Evolutionary conservation across 1,284 basidiomycete genomes (phyloP), one percentile per base, ranked within the genome.

Genomic region (Melampsora larici-populina): DNA sequence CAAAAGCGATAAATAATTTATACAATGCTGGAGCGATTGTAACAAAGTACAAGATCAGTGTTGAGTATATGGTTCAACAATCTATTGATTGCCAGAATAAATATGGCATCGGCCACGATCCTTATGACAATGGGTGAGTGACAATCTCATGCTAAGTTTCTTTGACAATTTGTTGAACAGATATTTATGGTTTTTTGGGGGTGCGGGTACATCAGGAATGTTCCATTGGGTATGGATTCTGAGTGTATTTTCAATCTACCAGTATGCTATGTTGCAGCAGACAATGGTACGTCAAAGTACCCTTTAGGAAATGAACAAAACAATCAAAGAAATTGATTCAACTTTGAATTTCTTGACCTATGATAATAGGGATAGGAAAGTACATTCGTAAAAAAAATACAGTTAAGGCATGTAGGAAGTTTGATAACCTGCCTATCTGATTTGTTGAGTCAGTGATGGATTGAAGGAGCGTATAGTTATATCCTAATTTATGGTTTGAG

Each of bases 191-290:
- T 36, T 36, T 36, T 36, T 36, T 36, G 36, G 36, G 36, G 36
- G 36, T 9, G n/a, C 36, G 36, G 2, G 24, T 21, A 55, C 5
- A 26, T 48, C 48, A 71, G 70, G 58, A 29, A 17, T 46, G 40
- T 72, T 24, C 70, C 70, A 43, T 24, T 40, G 43, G 60, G 60
- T 49, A 40, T 72, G 29, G 60, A 72, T 72, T 51, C 70, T 26
- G 70, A 72, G 26, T 72, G 70, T 43, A 64, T 72, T 63, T 72
- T 62, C 60, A 72, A 72, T 31, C 33, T 72, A 18, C 70, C 70
- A 26, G 70, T 72, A 13, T 72, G 70, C 21, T 63, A 64, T 46
- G 55, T 62, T 29, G 46, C 36, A 26, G 31, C 11, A 46, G 43
- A 72, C 17, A 72, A 72, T 43, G 26, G 70, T 72, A 70, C 9